Percentiles rank a stretch among this genome's conserved stretches.
Conservation (phyloP, 2,329 filamentous ascomycete genomes). For the Paraphaeosphaeria minitans region DNA sequence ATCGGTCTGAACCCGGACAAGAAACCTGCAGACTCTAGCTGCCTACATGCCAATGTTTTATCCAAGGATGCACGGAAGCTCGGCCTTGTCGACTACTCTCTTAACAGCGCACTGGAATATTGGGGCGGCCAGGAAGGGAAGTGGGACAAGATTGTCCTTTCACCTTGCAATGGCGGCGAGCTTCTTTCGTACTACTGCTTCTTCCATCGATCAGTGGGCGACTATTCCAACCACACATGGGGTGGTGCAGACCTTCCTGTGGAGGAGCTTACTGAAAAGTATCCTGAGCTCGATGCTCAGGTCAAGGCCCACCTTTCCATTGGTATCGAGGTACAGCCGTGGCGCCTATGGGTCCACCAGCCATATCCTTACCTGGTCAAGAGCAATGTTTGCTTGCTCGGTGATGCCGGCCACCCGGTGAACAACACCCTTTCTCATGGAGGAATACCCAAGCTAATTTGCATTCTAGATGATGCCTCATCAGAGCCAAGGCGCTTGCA, state of each 20-base stretch:
- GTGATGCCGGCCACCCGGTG: slow-evolving; percentile 70
- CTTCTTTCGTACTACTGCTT: slow-evolving; percentile 74
- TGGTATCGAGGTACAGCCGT: slow-evolving; percentile 67
- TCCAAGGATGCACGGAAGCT: slow-evolving; percentile 65
- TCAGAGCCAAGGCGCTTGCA: slow-evolving; percentile 71
- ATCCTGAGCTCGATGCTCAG: slow-evolving; percentile 63
- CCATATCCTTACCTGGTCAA: slow-evolving; percentile 65
- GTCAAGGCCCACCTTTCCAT: slow-evolving; percentile 64
- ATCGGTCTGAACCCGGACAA: slow-evolving; percentile 67
- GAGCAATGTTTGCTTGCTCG: slow-evolving; percentile 61
- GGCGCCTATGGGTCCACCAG: slow-evolving; percentile 68
- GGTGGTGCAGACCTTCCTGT: slow-evolving; percentile 57
- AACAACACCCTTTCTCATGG: slow-evolving; percentile 12
- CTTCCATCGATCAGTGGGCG: slow-evolving; percentile 64
- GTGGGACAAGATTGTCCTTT: slow-evolving; percentile 72
- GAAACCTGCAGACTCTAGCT: slow-evolving; percentile 64
- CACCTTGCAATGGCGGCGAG: slow-evolving; percentile 69
- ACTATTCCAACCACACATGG: slow-evolving; percentile 67
- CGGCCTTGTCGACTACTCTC: slow-evolving; percentile 67
- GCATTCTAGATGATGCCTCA: slow-evolving; percentile 66
- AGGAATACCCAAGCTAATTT: neutral
- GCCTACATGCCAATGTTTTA: slow-evolving; percentile 67
- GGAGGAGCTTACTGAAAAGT: slow-evolving; percentile 65
- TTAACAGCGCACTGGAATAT: slow-evolving; percentile 67
- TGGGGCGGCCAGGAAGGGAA: slow-evolving; percentile 70